Conservation (phyloP, 176 grass and related monocot genomes). For the Calamus simplicifolius region DNA sequence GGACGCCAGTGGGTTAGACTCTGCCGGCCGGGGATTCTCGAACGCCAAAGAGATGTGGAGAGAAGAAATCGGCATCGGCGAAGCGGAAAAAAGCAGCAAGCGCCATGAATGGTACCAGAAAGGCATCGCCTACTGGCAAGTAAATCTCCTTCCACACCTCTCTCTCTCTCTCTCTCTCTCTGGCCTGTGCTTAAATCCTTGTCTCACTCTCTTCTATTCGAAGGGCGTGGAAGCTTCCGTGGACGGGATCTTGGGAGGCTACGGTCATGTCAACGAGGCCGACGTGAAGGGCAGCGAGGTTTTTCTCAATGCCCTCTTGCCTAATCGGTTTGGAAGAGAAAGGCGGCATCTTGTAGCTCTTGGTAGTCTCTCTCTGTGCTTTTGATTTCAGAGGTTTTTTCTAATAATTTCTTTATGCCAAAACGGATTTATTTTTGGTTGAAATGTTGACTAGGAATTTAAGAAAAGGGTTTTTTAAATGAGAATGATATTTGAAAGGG, state of each 20-base stretch:
- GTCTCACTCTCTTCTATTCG: constrained; percentile 12
- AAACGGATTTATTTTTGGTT: no score
- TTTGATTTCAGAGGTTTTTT: no score
- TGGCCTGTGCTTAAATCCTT: background rate
- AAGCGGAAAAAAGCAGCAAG: constrained; percentile 20
- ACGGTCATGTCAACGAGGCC: constrained; percentile 73
- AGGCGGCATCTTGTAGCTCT: constrained; percentile 66
- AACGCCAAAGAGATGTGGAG: constrained; percentile 87
- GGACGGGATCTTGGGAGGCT: constrained; percentile 88
- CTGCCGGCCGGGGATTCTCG: constrained; percentile 63
- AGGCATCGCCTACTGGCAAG: constrained; percentile 96
- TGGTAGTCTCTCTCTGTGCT: constrained; percentile 31
- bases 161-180: constrained; percentile 19
- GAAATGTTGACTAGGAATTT: no score
- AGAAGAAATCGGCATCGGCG: constrained; percentile 48
- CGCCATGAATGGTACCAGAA: constrained; percentile 82
- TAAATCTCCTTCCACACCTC: constrained; percentile 18
- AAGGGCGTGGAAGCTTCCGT: constrained; percentile 87
- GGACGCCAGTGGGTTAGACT: constrained; percentile 70
- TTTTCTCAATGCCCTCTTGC: constrained; percentile 67
- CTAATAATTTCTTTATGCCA: no score
- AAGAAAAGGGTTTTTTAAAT: no score
- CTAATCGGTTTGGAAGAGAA: constrained; percentile 42
- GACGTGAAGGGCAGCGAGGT: constrained; percentile 90
- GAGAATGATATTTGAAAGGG: no score